Conservation (phyloP, 2,329 filamentous ascomycete genomes). For the Ophiosphaerella herpotricha region DNA sequence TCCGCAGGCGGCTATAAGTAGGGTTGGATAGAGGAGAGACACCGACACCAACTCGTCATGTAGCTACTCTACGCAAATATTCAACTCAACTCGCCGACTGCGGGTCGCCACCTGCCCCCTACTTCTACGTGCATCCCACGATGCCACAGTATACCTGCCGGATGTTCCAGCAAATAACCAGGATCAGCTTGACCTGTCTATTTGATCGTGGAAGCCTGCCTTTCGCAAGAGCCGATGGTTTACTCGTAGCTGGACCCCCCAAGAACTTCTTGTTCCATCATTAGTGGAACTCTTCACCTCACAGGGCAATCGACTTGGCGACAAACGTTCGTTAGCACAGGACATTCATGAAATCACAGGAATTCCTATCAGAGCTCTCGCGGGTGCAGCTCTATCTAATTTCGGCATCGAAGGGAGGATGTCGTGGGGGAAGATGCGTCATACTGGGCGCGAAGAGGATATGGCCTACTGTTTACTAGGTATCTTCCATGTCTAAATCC, state of each 20-base stretch:
- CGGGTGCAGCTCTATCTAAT: background rate
- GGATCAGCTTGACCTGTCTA: background rate
- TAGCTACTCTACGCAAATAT: no score
- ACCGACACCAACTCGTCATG: no score
- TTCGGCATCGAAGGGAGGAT: background rate
- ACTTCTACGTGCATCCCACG: no score
- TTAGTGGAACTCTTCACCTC: background rate
- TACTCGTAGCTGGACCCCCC: background rate
- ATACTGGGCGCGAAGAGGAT: conserved; percentile 8
- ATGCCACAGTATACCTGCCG: background rate
- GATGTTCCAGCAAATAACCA: conserved; percentile 9
- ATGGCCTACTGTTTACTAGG: conserved; percentile 13
- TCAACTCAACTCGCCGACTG: no score
- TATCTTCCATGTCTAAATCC: conserved; percentile 9
- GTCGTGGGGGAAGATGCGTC: conserved; percentile 1
- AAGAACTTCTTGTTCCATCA: background rate
- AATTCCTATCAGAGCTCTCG: background rate
- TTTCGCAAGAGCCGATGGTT: background rate
- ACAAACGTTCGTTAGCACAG: background rate
- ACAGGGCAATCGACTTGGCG: background rate
- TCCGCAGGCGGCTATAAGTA: no score
- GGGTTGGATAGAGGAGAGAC: no score
- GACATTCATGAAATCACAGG: background rate
- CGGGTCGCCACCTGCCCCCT: no score
- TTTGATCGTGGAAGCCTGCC: background rate